Evolutionary conservation across 257 asterid genomes (phyloP).

Genomic region (Salvia hispanica): DNA sequence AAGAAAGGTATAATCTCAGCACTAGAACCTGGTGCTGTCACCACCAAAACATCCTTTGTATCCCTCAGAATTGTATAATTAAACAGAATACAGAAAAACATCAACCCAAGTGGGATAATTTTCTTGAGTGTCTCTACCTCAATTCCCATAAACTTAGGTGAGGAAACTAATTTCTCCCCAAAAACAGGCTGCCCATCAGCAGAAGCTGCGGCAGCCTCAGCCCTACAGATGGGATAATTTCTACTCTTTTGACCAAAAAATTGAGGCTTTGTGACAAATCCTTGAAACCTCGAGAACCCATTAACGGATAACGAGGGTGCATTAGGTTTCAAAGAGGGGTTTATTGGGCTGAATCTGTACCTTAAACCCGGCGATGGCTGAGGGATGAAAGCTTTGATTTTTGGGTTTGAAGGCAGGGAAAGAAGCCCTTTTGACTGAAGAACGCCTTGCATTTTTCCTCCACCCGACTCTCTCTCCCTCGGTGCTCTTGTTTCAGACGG

Average conservation of each 20-base stretch:
- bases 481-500: constrained; percentile 18
- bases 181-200: constrained; percentile 54
- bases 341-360: constrained; percentile 47
- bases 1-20: constrained; percentile 97
- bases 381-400: constrained; percentile 47
- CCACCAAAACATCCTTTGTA: constrained; percentile 96
- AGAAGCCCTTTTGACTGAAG: constrained; percentile 74
- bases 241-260: constrained; percentile 44
- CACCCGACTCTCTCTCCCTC: constrained; percentile 27
- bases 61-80: constrained; percentile 96
- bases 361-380: constrained; percentile 59
- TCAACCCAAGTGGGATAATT: constrained; percentile 85
- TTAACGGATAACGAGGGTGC: constrained; percentile 39
- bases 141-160: constrained; percentile 76
- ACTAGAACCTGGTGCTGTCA: constrained; percentile 94
- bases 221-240: constrained; percentile 45
- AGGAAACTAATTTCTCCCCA: constrained; percentile 48
- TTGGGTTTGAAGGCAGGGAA: constrained; percentile 77
- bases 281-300: constrained; percentile 56
- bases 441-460: constrained; percentile 69
- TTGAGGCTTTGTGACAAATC: constrained; percentile 51
- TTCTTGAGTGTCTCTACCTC: constrained; percentile 78
- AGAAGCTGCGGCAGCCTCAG: constrained; percentile 78
- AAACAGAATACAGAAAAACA: constrained; percentile 95
- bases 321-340: constrained; percentile 38